Base-by-base conservation (phyloP, 495 filamentous ascomycete species). In the Bacidia rubella region DNA sequence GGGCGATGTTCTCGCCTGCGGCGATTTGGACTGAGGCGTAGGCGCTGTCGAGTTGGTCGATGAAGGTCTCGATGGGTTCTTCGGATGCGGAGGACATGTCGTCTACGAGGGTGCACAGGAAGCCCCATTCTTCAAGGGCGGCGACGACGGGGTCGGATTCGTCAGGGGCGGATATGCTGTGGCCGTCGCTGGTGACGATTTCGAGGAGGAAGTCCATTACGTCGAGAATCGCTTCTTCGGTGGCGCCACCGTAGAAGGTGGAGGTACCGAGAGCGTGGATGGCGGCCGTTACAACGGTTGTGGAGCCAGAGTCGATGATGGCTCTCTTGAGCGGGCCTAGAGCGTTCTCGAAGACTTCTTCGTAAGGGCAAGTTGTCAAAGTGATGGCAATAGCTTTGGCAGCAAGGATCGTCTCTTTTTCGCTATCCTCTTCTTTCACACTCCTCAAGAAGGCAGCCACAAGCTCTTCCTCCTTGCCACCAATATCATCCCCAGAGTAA, bases 1-100 rank as follows among this genome's bases (percentile, higher is more conserved):
- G 70, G 2, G 90, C 90, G 56, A 97, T 92, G 63, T 89, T 89
- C 58, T 90, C 82, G 0, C 88, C 92, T 1, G 92, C 88, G 1
- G 85, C 80, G 48, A 92, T 80, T 64, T 95, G 87, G 0, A 96
- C 90, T 3, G 70, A 67, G 0, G 83, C 69, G 52, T 90, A 83
- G 27, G 73, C 71, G 60, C 85, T 89, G 39, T 87, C 79, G 24
- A 98, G 76, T 64, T 98, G 92, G 43, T 96, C 90, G 26, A 87
- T 81, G 61, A 97, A 88, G 4, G 84, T 83, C 51, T 94, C 85
- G 60, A 95, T 82, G 10, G 85, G 81, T 3, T 76, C 70, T 47
- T 86, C 83, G 51, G 81, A 87, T 45, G 85, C 74, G 4, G 71
- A 74, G 59, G 87, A 79, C 26, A 95, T 70, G 56, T 95, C 87